A percentile compares a stretch with the other conserved stretches of the same genome.
Conservation (phyloP, 352 stramenopile species). For the Phytophthora hybrid region DNA sequence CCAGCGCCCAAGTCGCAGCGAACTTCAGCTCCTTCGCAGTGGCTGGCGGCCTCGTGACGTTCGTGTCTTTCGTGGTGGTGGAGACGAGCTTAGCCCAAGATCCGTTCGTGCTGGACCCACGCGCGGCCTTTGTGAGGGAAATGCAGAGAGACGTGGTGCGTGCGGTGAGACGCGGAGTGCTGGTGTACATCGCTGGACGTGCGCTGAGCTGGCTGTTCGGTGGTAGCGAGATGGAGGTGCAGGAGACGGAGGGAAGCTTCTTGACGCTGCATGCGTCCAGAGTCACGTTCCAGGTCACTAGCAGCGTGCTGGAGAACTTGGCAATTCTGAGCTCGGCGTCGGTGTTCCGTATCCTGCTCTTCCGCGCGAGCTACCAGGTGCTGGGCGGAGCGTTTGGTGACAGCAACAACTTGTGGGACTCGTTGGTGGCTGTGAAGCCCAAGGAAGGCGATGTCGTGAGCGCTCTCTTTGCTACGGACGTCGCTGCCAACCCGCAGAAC, state of each 20-base stretch:
- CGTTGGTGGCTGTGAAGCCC: slow-evolving; percentile 25
- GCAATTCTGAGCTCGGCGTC: slow-evolving; percentile 49
- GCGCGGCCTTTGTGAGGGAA: slow-evolving; percentile 40
- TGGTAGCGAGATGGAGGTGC: neutral
- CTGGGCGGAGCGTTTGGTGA: slow-evolving; percentile 28
- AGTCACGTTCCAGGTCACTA: slow-evolving; percentile 56
- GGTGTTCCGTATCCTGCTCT: slow-evolving; percentile 64
- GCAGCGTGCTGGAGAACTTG: slow-evolving; percentile 56
- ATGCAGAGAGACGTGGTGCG: slow-evolving; percentile 59
- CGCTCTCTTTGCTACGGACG: slow-evolving; percentile 32
- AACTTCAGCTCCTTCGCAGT: slow-evolving; percentile 52
- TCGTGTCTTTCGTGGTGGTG: slow-evolving; percentile 51
- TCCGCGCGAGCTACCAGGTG: slow-evolving; percentile 47
- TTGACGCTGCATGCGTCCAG: slow-evolving; percentile 38
- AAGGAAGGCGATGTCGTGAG: slow-evolving; percentile 43
- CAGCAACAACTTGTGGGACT: slow-evolving; percentile 49
- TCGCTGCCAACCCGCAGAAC: slow-evolving; percentile 31
- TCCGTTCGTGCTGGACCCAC: slow-evolving; percentile 62
- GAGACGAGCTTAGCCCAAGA: slow-evolving; percentile 54
- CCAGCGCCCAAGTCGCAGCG: slow-evolving; percentile 13
- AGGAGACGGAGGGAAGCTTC: slow-evolving; percentile 17
- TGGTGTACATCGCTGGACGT: slow-evolving; percentile 45
- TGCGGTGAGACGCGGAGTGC: slow-evolving; percentile 49
- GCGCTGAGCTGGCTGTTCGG: slow-evolving; percentile 33
- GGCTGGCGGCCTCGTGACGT: slow-evolving; percentile 49